A percentile compares a stretch with the other conserved stretches of the same genome.
Conservation (phyloP, 2,329 filamentous ascomycete genomes). For the Penicillium sp. region DNA sequence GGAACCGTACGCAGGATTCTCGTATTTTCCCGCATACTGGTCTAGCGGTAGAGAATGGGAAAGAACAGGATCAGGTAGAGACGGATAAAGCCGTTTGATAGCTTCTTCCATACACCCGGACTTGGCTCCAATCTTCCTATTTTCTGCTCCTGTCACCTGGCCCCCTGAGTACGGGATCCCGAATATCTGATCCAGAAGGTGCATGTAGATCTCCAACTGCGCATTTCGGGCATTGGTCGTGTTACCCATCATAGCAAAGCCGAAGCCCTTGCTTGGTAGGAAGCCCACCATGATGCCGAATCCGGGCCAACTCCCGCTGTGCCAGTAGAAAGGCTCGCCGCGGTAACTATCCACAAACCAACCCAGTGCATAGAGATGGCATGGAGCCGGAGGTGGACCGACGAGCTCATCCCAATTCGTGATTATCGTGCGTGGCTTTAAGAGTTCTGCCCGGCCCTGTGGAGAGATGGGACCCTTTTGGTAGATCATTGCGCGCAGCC, state of each 20-base stretch:
- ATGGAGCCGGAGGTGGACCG: slow-evolving; percentile 4
- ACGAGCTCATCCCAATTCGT: slow-evolving; percentile 5
- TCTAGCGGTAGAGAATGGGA: neutral
- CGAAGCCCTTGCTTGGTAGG: slow-evolving; percentile 22
- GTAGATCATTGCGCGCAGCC: no score
- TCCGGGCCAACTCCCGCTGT: slow-evolving; percentile 25
- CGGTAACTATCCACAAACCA: slow-evolving; percentile 26
- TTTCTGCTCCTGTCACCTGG: no score
- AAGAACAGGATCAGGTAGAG: neutral
- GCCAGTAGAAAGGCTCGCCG: slow-evolving; percentile 22
- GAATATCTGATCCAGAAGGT: slow-evolving; percentile 10
- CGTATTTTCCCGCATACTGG: slow-evolving; percentile 1
- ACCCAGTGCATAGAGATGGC: slow-evolving; percentile 18
- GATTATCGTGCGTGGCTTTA: slow-evolving; percentile 14
- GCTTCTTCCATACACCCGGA: neutral
- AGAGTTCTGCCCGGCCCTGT: no score
- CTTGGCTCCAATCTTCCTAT: neutral
- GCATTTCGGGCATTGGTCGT: slow-evolving; percentile 10
- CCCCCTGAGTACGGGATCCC: neutral
- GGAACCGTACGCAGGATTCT: neutral
- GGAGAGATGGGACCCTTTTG: no score
- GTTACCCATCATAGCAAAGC: slow-evolving; percentile 29
- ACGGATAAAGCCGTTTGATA: slow-evolving; percentile 6
- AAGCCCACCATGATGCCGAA: slow-evolving; percentile 27
- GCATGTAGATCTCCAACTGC: slow-evolving; percentile 15